Base-by-base conservation (phyloP, 202 grass and related monocot genomes). In the Panicum hallii region DNA sequence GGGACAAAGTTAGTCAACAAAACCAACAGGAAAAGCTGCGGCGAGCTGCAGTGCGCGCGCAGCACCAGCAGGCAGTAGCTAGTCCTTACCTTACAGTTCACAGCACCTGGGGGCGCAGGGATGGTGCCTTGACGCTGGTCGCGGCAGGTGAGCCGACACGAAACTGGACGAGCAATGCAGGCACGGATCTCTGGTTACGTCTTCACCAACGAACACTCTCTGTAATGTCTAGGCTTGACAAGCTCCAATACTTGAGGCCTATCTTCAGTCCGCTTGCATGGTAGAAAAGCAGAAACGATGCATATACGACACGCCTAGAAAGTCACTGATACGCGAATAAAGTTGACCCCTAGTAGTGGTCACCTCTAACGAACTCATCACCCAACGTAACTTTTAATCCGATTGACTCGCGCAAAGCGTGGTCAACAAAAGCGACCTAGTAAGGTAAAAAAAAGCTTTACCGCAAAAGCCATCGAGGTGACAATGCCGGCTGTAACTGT, bases 341-440 rank as follows among this genome's bases (percentile, higher is more conserved):
- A 62, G 58, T 62, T 60, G 28, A 61, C 3, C 58, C 55, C 55
- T 11, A 10, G 26, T 26, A 26, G 26, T 26, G 26, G 26, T 26
- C 26, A 26, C 26, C 26, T 26, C 26, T 26, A 26, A 26, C 26
- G 26, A 26, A 26, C 26, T 26, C 26, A 26, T 49, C 69, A 4
- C 69, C 62, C 16, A 32, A 0, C 36, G 36, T 1, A 48, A 5
- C 44, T 52, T 15, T 11, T 22, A 16, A 70, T 19, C 12, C 70
- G 11, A 70, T 63, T 87, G 71, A 87, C 78, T 48, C 43, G 1
- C 20, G 13, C 5, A 69, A n/a, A 68, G 63, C 69, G 26, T 64
- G 69, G 85, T 87, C 85, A 76, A 82, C 40, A 32, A 49, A 87
- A 56, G 60, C 32, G 1, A 46, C 22, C 17, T 41, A 20, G 6